Evolutionary conservation across 257 asterid species (phyloP).

Genomic region (Paraleonurus japonicus): DNA sequence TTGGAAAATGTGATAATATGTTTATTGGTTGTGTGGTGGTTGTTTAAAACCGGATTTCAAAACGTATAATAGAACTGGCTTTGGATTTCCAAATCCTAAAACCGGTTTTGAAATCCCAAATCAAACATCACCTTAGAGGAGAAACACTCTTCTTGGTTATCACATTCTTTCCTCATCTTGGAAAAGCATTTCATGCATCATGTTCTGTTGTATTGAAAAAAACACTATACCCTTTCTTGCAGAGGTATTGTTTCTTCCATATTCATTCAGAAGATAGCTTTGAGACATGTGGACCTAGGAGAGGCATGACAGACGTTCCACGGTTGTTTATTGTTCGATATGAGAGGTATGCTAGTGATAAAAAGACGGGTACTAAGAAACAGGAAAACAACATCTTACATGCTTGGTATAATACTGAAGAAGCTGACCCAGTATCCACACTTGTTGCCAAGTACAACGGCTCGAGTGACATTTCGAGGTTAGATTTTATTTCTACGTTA

Average conservation of each 20-base stretch:
- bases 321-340: constrained; percentile 77
- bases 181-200: neutral
- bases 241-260: constrained; percentile 91
- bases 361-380: constrained; percentile 38
- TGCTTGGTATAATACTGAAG: constrained; percentile 61
- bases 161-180: neutral
- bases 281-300: constrained; percentile 90
- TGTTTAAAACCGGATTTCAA: too few relatives aligned
- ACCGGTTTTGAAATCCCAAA: too few relatives aligned
- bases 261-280: constrained; percentile 83
- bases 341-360: constrained; percentile 52
- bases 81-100: too few relatives aligned
- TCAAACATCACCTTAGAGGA: neutral
- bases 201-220: constrained; percentile 19
- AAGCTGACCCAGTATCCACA: constrained; percentile 80
- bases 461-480: constrained; percentile 76
- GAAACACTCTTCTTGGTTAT: neutral
- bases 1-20: too few relatives aligned
- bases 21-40: too few relatives aligned
- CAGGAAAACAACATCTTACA: constrained; percentile 47
- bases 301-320: constrained; percentile 60
- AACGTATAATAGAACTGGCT: too few relatives aligned
- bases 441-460: constrained; percentile 96
- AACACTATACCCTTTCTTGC: constrained; percentile 32
- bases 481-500: constrained; percentile 5